Base-by-base conservation (phyloP, 2,329 filamentous ascomycete species). In the Aspergillus tamarii region DNA sequence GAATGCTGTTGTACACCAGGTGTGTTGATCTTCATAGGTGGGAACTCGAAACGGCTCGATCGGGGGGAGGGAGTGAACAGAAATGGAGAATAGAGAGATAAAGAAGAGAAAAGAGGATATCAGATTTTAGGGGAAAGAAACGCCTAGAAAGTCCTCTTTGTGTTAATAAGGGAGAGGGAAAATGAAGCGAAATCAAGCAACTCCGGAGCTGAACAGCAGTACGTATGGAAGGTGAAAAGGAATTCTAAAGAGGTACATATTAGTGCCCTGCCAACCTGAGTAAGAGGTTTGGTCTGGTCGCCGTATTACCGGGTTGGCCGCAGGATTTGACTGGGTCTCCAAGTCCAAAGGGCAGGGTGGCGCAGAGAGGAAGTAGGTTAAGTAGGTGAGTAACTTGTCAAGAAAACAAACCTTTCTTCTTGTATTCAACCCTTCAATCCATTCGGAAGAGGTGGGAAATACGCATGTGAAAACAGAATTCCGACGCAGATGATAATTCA, bases 291-390 rank as follows among this genome's bases (percentile, higher is more conserved):
- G 28, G 30, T 39, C 6, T 36, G n/a, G 52, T 39, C 11, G 32
- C n/a, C 19, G 52, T 55, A 55, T 55, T 55, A 55, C 52, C 52
- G 32, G 32, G 52, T 55, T 55, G 52, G 52, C 52, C 34, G 32
- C 32, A 55, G 30, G 52, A 55, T 55, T 39, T 55, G 34, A 39
- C 52, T 55, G 28, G 48, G 54, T 54, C 34, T 62, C 34, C 34
- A 34, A 43, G 36, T 23, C 26, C 12, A 23, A 11, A 26, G 32
- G 30, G 14, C n/a, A 45, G 55, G 45, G 53, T 55, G 59, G 53
- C 52, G 54, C 34, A 30, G n/a, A 64, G 57, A 62, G 41, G 45
- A 56, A 63, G 43, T 60, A 61, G 26, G 23, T 50, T 57, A 60
- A 23, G 36, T 28, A 14, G 59, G 54, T 34, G 12, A 23, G 12